Base-by-base conservation (phyloP, 768 basidiomycete species). In the Dioszegia aurantiaca region DNA sequence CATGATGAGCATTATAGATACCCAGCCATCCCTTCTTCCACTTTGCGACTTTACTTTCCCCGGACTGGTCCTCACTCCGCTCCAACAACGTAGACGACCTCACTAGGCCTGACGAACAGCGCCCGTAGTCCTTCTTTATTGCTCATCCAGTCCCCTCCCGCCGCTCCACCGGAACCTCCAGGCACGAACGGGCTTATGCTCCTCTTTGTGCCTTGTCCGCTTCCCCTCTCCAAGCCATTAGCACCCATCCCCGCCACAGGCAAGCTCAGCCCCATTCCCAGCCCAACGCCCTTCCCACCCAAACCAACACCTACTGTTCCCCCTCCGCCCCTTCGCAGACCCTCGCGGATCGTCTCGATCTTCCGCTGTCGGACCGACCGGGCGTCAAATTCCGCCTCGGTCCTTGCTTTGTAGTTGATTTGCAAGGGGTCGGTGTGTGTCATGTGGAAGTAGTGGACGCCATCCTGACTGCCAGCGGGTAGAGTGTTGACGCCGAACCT, bases 11-110 rank as follows among this genome's bases (percentile, higher is more conserved):
- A 37, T 37, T 37, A 37, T 37, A 37, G 36, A 37, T 37, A 37
- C 17, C 36, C n/a, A n/a, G n/a, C n/a, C n/a, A n/a, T n/a, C n/a
- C n/a, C n/a, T n/a, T n/a, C n/a, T n/a, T n/a, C n/a, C n/a, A n/a
- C n/a, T n/a, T n/a, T n/a, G n/a, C n/a, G n/a, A n/a, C n/a, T n/a
- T n/a, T n/a, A n/a, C n/a, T n/a, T n/a, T 21, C 14, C 40, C 40
- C 40, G 19, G 19, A 39, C n/a, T n/a, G n/a, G 19, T 31, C 37
- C 23, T 36, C 24, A 53, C 24, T 65, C 63, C 40, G 60, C 63
- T 36, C 65, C 68, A 27, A 71, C 47, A n/a, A 74, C 68, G 51
- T 64, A 74, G 16, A 74, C 70, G 14, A 74, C 59, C 56, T 74
- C 72, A 36, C 55, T 56, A 24, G 72, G 72, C 37, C 70, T 55